phyloP scores from a whole-genome alignment of 2,329 filamentous ascomycete species.

The Diaporthe citrichinensis region DNA sequence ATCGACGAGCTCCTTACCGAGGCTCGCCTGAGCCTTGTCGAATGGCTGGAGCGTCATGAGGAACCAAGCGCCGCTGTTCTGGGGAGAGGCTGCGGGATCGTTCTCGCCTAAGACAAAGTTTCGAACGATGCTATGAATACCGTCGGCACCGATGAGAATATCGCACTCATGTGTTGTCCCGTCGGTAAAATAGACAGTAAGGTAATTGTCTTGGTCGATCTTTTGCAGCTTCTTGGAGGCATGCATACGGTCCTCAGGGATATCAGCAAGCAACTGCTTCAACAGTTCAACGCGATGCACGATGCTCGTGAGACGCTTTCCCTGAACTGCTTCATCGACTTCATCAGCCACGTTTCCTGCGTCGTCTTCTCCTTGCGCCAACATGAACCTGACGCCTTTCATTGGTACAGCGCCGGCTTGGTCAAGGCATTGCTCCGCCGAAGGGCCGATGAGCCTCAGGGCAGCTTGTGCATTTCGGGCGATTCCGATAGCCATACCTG shows the following conservation, averaged over 20 bases:
- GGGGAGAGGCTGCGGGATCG: slow-evolving; percentile 44
- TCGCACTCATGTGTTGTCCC: slow-evolving; percentile 49
- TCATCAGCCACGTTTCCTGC: not conserved
- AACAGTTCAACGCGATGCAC: slow-evolving; percentile 43
- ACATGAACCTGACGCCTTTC: slow-evolving; percentile 1
- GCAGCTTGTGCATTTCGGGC: slow-evolving; percentile 24
- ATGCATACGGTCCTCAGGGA: slow-evolving; percentile 44
- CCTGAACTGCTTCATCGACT: not conserved
- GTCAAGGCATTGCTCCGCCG: slow-evolving; percentile 39
- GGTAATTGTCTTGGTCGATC: slow-evolving; percentile 29
- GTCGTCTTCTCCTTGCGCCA: not conserved
- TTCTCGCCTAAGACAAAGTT: slow-evolving; percentile 51
- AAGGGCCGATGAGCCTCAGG: slow-evolving; percentile 3
- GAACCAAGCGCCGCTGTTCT: slow-evolving; percentile 44
- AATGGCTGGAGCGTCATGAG: slow-evolving; percentile 46
- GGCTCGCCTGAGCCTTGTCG: slow-evolving; percentile 41
- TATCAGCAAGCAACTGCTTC: slow-evolving; percentile 41
- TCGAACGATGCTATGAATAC: slow-evolving; percentile 55
- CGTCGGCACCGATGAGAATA: slow-evolving; percentile 56
- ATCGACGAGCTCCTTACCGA: slow-evolving; percentile 43
- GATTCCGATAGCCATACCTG: slow-evolving; percentile 15
- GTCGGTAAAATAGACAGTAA: slow-evolving; percentile 44
- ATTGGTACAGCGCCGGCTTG: slow-evolving; percentile 16
- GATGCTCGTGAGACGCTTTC: slow-evolving; percentile 42
- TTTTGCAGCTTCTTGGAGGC: slow-evolving; percentile 44